These are phyloP conservation scores for Fallopia convolvulus DNA, from an alignment of 148 eudicot genomes.

Conservation along the genomic window DNA sequence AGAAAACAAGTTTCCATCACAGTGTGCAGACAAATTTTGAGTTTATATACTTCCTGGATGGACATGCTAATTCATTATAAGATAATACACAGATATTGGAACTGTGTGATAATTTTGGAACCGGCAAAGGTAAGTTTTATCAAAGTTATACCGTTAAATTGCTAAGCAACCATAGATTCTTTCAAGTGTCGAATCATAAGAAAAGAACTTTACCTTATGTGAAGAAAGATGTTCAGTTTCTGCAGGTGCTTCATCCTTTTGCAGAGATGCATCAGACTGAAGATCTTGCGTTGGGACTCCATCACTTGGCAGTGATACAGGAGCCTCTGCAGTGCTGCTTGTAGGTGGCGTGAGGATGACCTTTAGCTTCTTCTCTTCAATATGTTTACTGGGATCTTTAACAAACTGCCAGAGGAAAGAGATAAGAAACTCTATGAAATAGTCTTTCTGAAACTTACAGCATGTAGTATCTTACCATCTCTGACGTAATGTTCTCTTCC, in stretches of 20 bases:
- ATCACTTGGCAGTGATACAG: conserved; percentile 40
- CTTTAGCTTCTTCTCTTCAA: conserved; percentile 77
- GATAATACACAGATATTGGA: neutral
- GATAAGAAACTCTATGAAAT: conserved; percentile 13
- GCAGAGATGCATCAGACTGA: conserved; percentile 20
- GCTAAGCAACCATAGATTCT: neutral
- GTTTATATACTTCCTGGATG: neutral
- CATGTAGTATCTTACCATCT: conserved; percentile 38
- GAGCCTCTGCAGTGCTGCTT: conserved; percentile 29
- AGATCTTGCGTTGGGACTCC: conserved; percentile 38
- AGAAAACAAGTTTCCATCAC: neutral
- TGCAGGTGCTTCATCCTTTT: conserved; percentile 22
- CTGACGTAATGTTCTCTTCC: conserved; percentile 66
- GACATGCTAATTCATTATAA: neutral
- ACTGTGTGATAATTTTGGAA: neutral
- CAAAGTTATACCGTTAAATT: neutral
- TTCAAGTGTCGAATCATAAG: neutral
- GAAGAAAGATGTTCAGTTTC: conserved; percentile 35
- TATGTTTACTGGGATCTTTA: conserved; percentile 40
- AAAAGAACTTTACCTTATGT: conserved; percentile 27
- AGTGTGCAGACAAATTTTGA: neutral
- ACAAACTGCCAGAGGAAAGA: conserved; percentile 35
- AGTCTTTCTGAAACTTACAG: neutral
- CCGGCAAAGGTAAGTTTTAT: neutral
- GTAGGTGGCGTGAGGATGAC: conserved; percentile 52